Evolutionary conservation across 495 filamentous ascomycete species (phyloP).

Genomic region (Tuber umbilicatum): DNA sequence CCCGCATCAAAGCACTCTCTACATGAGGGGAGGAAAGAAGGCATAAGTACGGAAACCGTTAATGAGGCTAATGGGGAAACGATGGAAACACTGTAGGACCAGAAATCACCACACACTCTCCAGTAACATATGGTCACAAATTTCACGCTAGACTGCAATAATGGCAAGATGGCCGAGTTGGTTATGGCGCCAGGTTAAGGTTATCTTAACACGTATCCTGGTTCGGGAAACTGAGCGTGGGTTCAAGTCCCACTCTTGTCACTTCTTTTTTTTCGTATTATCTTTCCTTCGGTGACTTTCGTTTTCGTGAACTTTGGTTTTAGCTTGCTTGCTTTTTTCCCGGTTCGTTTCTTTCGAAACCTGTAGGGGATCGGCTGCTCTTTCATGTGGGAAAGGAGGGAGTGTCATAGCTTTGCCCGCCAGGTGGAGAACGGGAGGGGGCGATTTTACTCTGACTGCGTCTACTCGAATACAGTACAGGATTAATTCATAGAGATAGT

Average conservation of each 20-base stretch:
- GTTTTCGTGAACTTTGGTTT: background rate
- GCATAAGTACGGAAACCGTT: background rate
- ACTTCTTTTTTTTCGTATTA: background rate
- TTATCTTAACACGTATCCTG: constrained; percentile 28
- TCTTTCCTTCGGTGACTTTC: background rate
- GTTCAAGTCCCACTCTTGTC: constrained; percentile 39
- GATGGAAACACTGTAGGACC: too few species aligned
- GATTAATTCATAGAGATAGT: too few species aligned
- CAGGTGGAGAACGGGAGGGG: too few species aligned
- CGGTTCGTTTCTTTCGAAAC: too few species aligned
- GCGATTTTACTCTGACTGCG: background rate
- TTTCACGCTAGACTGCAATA: background rate
- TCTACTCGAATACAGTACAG: background rate
- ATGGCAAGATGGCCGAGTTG: constrained; percentile 32
- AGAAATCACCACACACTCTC: background rate
- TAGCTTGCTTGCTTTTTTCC: too few species aligned
- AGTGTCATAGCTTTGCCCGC: too few species aligned
- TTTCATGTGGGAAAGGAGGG: background rate
- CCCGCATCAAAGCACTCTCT: background rate
- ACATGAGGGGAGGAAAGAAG: too few species aligned
- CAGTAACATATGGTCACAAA: background rate
- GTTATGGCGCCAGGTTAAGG: constrained; percentile 38
- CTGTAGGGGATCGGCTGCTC: background rate
- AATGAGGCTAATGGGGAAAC: too few species aligned
- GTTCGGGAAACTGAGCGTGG: constrained; percentile 35